phyloP scores from a whole-genome alignment of 108 stramenopile species.

The Asterionellopsis glacialis region DNA sequence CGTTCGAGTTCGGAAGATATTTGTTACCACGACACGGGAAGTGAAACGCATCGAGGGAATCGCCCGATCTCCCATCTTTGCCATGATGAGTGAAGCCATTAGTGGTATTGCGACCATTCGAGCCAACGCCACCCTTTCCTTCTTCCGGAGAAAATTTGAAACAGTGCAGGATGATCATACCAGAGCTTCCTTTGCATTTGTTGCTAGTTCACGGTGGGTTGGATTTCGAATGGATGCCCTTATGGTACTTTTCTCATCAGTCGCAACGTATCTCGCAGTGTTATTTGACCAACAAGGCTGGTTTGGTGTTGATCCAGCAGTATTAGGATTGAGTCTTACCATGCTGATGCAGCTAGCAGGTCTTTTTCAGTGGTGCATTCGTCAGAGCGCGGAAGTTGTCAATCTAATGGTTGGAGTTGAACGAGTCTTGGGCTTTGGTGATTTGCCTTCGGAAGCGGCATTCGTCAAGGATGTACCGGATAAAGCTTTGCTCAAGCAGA shows the following conservation, averaged over 20 bases:
- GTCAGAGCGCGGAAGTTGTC: slow-evolving; percentile 85
- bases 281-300: slow-evolving; percentile 48
- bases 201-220: slow-evolving; percentile 83
- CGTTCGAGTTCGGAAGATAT: slow-evolving; percentile 52
- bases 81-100: slow-evolving; percentile 80
- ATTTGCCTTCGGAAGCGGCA: slow-evolving; percentile 64
- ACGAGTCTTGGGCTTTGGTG: slow-evolving; percentile 66
- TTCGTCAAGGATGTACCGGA: slow-evolving; percentile 42
- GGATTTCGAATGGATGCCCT: slow-evolving; percentile 88
- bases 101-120: slow-evolving; percentile 88
- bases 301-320: slow-evolving; percentile 71
- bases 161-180: slow-evolving; percentile 70
- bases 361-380: slow-evolving; percentile 73
- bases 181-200: slow-evolving; percentile 80
- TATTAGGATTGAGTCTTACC: slow-evolving; percentile 69
- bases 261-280: slow-evolving; percentile 76
- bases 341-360: slow-evolving; percentile 64
- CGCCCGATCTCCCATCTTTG: slow-evolving; percentile 84
- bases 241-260: slow-evolving; percentile 55
- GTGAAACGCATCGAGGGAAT: slow-evolving; percentile 83
- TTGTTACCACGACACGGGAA: slow-evolving; percentile 76
- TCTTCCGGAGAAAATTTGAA: slow-evolving; percentile 62
- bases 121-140: slow-evolving; percentile 54
- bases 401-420: slow-evolving; percentile 92
- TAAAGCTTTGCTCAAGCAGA: slow-evolving; percentile 15